phyloP scores from a whole-genome alignment of 768 basidiomycete genomes.

The Leucosporidium creatinivorum region DNA sequence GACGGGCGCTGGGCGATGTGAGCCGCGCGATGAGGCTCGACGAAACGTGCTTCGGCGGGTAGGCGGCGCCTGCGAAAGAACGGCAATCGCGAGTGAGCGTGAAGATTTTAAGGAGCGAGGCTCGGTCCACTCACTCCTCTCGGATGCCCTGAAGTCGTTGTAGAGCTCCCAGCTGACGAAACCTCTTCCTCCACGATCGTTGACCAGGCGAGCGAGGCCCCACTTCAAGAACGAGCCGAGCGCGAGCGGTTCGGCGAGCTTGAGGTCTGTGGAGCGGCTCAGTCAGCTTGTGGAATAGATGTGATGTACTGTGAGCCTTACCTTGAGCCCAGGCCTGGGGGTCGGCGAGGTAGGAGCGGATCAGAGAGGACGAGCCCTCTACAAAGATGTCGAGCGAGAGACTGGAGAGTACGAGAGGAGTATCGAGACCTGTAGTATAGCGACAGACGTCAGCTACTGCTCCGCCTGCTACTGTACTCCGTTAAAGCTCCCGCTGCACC shows the following conservation, averaged over 20 bases:
- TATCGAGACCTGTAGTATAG: slow-evolving; percentile 52
- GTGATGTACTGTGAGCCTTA: background rate
- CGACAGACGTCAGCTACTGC: background rate
- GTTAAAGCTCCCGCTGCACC: too few relatives aligned
- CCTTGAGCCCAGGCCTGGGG: slow-evolving; percentile 27
- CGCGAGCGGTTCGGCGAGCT: slow-evolving; percentile 76
- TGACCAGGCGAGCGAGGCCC: slow-evolving; percentile 72
- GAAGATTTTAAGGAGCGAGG: too few relatives aligned
- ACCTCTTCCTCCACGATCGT: slow-evolving; percentile 53
- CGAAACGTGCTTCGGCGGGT: slow-evolving; percentile 65
- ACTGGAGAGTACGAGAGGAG: slow-evolving; percentile 84
- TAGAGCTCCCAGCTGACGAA: slow-evolving; percentile 80
- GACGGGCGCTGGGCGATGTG: slow-evolving; percentile 49
- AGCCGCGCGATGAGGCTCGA: slow-evolving; percentile 51
- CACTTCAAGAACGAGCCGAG: slow-evolving; percentile 87
- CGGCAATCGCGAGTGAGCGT: slow-evolving; percentile 31
- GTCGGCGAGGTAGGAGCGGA: slow-evolving; percentile 60
- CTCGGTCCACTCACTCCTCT: slow-evolving; percentile 54
- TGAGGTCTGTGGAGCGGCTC: slow-evolving; percentile 50
- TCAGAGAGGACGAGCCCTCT: slow-evolving; percentile 64
- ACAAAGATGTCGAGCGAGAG: slow-evolving; percentile 77
- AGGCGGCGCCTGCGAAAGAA: slow-evolving; percentile 50
- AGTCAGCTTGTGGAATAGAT: background rate
- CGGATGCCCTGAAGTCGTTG: slow-evolving; percentile 67
- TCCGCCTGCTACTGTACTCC: too few relatives aligned